Conservation (phyloP, 495 filamentous ascomycete species). For the Parathielavia hyrcaniae region DNA sequence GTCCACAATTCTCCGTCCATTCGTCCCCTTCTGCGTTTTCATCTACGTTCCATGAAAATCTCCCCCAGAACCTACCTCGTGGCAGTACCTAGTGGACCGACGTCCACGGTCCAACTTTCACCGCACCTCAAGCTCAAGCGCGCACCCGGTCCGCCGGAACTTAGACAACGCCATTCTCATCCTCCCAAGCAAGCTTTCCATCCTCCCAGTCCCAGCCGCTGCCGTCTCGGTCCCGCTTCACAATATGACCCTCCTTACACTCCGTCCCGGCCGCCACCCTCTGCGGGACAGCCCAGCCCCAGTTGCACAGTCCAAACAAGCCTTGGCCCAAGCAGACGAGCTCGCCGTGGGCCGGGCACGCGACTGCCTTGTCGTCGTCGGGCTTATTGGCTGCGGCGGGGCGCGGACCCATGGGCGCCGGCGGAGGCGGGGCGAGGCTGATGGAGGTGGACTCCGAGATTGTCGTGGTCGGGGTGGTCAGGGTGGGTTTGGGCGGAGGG, state of each 20-base stretch:
- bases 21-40: too few relatives aligned
- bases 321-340: conserved; percentile 6
- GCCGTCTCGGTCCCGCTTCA: not conserved
- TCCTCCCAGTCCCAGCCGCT: too few relatives aligned
- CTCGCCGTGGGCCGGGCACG: not conserved
- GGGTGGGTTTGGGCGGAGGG: not conserved
- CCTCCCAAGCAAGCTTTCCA: too few relatives aligned
- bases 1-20: too few relatives aligned
- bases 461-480: not conserved
- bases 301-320: conserved; percentile 8
- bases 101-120: too few relatives aligned
- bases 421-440: not conserved
- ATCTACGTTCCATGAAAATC: too few relatives aligned
- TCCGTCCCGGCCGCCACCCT: conserved; percentile 1
- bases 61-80: too few relatives aligned
- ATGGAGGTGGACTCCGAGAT: not conserved
- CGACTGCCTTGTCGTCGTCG: not conserved
- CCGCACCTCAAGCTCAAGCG: too few relatives aligned
- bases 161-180: too few relatives aligned
- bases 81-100: too few relatives aligned
- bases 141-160: too few relatives aligned
- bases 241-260: conserved; percentile 11
- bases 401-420: not conserved
- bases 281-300: conserved; percentile 6
- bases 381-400: not conserved